A percentile compares a stretch with the other conserved stretches of the same genome.
phyloP scores from a whole-genome alignment of 1,284 basidiomycete genomes.

The Omphalotus olearius region DNA sequence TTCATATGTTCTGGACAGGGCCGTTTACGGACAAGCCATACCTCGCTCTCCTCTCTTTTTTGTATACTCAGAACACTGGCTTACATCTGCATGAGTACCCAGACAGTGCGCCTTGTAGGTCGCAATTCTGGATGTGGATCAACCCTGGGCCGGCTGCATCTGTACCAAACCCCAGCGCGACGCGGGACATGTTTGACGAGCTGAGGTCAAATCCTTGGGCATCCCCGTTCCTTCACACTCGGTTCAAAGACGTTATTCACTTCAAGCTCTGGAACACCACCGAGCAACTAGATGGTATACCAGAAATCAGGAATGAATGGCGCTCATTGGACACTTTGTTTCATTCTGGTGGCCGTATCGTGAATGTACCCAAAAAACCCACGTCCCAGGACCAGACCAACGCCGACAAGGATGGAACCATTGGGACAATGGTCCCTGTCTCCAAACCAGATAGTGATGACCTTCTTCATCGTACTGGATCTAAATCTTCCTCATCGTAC shows the following conservation, averaged over 20 bases:
- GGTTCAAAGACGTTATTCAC: constrained; percentile 77
- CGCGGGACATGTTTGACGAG: constrained; percentile 62
- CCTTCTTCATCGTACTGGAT: constrained; percentile 71
- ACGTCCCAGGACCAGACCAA: constrained; percentile 14
- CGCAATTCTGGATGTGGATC: constrained; percentile 88
- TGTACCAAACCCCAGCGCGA: constrained; percentile 68
- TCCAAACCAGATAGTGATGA: constrained; percentile 45
- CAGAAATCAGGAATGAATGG: constrained; percentile 79
- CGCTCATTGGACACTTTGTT: constrained; percentile 62
- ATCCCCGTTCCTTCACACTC: constrained; percentile 76
- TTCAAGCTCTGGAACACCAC: constrained; percentile 92
- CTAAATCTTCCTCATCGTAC: constrained; percentile 69
- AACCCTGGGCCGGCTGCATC: constrained; percentile 72
- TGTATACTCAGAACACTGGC: constrained; percentile 80
- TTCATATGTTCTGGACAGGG: constrained; percentile 87
- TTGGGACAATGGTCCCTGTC: constrained; percentile 4
- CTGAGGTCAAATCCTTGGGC: constrained; percentile 81
- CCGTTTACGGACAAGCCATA: constrained; percentile 85
- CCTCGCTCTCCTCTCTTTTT: constrained; percentile 72
- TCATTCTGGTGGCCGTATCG: constrained; percentile 68
- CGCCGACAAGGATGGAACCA: constrained; percentile 7
- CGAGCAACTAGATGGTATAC: constrained; percentile 78
- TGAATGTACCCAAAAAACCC: constrained; percentile 43
- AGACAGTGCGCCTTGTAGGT: constrained; percentile 50
- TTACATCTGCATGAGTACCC: constrained; percentile 46